Evolutionary conservation across 2,329 filamentous ascomycete species (phyloP).

Genomic region (Emericellopsis atlantica): DNA sequence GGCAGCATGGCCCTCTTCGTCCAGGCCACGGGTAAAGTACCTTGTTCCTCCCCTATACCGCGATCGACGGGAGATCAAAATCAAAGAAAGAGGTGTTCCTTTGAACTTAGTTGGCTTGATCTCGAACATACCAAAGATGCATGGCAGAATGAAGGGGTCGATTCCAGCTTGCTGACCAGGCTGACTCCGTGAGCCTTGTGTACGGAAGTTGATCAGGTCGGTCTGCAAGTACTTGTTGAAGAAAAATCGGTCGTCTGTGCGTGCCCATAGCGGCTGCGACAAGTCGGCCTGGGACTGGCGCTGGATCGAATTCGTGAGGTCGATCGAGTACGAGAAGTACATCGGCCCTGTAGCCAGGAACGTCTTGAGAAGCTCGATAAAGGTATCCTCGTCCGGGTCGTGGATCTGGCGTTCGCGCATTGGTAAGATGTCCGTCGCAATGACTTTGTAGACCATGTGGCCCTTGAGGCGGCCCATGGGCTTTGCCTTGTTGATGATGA

Average conservation of each 20-base stretch:
- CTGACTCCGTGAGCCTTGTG: slow-evolving; percentile 46
- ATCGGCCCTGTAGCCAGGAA: slow-evolving; percentile 77
- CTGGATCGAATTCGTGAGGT: slow-evolving; percentile 95
- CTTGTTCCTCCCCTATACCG: slow-evolving; percentile 81
- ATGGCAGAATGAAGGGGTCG: slow-evolving; percentile 87
- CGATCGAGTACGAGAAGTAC: slow-evolving; percentile 97
- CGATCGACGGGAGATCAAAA: slow-evolving; percentile 79
- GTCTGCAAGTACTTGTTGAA: slow-evolving; percentile 93
- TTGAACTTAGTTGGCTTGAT: slow-evolving; percentile 82
- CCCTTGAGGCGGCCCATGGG: slow-evolving; percentile 85
- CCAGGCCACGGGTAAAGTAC: slow-evolving; percentile 89
- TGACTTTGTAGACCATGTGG: slow-evolving; percentile 90
- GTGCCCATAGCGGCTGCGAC: slow-evolving; percentile 70
- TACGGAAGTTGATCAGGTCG: slow-evolving; percentile 82
- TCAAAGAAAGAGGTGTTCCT: slow-evolving; percentile 69
- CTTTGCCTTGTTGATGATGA: slow-evolving; percentile 89
- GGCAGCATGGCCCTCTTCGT: slow-evolving; percentile 88
- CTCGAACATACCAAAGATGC: slow-evolving; percentile 93
- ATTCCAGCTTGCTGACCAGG: slow-evolving; percentile 59
- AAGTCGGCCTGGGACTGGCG: slow-evolving; percentile 69
- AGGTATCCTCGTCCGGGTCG: slow-evolving; percentile 89
- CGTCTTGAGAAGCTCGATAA: slow-evolving; percentile 68
- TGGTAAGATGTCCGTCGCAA: slow-evolving; percentile 83
- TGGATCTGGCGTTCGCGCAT: slow-evolving; percentile 84
- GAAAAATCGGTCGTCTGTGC: slow-evolving; percentile 95